A percentile compares a stretch with the other conserved stretches of the same genome.
Evolutionary conservation across 164 flowering plant genomes (phyloP).

Genomic region (Tetracentron sinense): DNA sequence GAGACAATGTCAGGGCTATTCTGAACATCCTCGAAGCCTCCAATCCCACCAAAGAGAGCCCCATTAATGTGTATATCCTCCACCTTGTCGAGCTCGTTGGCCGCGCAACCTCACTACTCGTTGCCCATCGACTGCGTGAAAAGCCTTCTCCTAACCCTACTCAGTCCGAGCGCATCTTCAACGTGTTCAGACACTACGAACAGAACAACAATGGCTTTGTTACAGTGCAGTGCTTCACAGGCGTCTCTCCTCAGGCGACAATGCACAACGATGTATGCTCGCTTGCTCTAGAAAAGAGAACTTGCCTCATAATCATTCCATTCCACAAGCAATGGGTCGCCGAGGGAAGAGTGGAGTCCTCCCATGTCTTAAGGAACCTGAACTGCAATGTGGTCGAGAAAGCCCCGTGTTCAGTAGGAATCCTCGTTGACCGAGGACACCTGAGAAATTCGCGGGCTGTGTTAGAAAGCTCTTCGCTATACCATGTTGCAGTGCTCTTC

Average conservation of each 20-base stretch:
- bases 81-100: constrained; percentile 42
- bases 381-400: constrained; percentile 34
- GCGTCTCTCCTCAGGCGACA: constrained; percentile 33
- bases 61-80: constrained; percentile 25
- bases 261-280: constrained; percentile 50
- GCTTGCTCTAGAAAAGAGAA: constrained; percentile 37
- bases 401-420: constrained; percentile 54
- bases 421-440: constrained; percentile 38
- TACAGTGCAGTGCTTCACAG: constrained; percentile 24
- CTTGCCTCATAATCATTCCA: constrained; percentile 36
- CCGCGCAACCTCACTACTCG: constrained; percentile 30
- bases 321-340: constrained; percentile 46
- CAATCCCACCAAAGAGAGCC: constrained; percentile 33
- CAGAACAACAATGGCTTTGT: constrained; percentile 7
- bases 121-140: constrained; percentile 21
- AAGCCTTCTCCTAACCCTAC: neutral
- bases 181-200: constrained; percentile 28
- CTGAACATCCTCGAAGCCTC: constrained; percentile 38
- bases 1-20: constrained; percentile 31
- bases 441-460: constrained; percentile 9
- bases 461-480: constrained; percentile 3
- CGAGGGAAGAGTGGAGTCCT: constrained; percentile 21
- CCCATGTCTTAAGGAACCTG: constrained; percentile 19
- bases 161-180: constrained; percentile 31
- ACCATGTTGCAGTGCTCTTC: constrained; percentile 33